Evolutionary conservation across 352 stramenopile species (phyloP).

Genomic region (Peronospora tabacina): DNA sequence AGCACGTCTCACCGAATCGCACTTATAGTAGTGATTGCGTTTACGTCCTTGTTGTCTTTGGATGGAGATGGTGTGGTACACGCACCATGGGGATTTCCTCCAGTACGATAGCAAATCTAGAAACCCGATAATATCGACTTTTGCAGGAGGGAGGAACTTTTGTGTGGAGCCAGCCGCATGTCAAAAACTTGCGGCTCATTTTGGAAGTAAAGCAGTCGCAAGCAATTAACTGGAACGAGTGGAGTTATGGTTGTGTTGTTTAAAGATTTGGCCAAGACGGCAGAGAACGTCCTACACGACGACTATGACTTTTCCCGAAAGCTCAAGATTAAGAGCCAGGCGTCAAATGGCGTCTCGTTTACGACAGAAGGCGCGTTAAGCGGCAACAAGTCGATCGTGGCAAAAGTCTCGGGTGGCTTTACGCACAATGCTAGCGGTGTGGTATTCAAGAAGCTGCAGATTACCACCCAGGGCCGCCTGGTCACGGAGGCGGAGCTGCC

Average conservation of each 20-base stretch:
- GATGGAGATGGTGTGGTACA: constrained; percentile 3
- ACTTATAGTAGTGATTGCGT: no score
- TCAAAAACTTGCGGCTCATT: constrained; percentile 15
- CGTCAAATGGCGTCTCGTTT: constrained; percentile 64
- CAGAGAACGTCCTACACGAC: constrained; percentile 60
- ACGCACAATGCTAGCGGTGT: constrained; percentile 56
- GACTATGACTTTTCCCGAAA: constrained; percentile 78
- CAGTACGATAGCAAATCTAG: constrained; percentile 12
- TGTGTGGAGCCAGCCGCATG: constrained; percentile 17
- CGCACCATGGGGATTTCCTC: constrained; percentile 2
- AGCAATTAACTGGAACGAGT: background rate
- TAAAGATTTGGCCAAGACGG: constrained; percentile 80
- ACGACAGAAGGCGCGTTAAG: constrained; percentile 66
- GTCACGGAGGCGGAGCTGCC: constrained; percentile 70
- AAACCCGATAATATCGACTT: constrained; percentile 1
- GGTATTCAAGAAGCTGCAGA: constrained; percentile 84
- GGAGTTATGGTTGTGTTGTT: constrained; percentile 56
- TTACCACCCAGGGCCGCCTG: constrained; percentile 71
- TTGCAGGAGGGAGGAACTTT: constrained; percentile 17
- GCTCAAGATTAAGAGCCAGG: constrained; percentile 79
- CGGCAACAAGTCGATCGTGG: constrained; percentile 79
- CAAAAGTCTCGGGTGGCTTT: constrained; percentile 74
- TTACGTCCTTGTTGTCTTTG: constrained; percentile 1
- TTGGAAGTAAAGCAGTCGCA: constrained; percentile 31
- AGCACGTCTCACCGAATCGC: no score